These are phyloP conservation scores for Mycena rosella DNA, from an alignment of 768 basidiomycete species.

Conservation along the genomic window DNA sequence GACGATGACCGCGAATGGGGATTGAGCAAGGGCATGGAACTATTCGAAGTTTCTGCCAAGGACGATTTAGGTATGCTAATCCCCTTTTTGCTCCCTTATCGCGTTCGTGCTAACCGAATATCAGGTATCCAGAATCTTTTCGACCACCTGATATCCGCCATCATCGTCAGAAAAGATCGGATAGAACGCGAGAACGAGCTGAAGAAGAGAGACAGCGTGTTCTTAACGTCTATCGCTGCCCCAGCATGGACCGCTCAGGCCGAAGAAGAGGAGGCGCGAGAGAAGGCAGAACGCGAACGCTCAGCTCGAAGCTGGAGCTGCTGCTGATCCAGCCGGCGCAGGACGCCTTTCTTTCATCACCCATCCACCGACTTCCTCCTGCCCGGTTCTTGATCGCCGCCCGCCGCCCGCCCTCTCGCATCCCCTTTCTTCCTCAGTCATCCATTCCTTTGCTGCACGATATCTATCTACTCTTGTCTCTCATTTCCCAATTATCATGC, in stretches of 20 bases:
- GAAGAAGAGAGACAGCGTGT: constrained; percentile 87
- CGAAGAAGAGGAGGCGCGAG: constrained; percentile 81
- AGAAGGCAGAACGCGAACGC: constrained; percentile 55
- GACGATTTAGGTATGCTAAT: constrained; percentile 78
- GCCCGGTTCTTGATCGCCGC: constrained; percentile 6
- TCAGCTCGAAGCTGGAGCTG: neutral
- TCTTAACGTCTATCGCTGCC: constrained; percentile 71
- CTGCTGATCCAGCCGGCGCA: neutral
- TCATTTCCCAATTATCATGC: constrained; percentile 32
- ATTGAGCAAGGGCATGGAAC: constrained; percentile 84
- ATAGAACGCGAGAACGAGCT: constrained; percentile 88
- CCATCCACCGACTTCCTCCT: neutral
- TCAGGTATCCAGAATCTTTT: constrained; percentile 87
- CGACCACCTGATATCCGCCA: constrained; percentile 80
- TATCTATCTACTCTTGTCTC: constrained; percentile 35
- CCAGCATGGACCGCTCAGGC: constrained; percentile 86
- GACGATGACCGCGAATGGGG: constrained; percentile 78
- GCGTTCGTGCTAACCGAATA: constrained; percentile 12
- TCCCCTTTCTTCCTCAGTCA: constrained; percentile 25
- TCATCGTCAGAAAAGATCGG: constrained; percentile 81
- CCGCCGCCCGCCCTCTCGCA: constrained; percentile 19
- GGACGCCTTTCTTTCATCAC: constrained; percentile 14
- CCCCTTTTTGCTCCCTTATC: constrained; percentile 20
- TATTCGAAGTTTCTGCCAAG: constrained; percentile 94
- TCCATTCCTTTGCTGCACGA: constrained; percentile 27